Base-by-base conservation (phyloP, 2,329 filamentous ascomycete species). In the Calonectria henricotiae region DNA sequence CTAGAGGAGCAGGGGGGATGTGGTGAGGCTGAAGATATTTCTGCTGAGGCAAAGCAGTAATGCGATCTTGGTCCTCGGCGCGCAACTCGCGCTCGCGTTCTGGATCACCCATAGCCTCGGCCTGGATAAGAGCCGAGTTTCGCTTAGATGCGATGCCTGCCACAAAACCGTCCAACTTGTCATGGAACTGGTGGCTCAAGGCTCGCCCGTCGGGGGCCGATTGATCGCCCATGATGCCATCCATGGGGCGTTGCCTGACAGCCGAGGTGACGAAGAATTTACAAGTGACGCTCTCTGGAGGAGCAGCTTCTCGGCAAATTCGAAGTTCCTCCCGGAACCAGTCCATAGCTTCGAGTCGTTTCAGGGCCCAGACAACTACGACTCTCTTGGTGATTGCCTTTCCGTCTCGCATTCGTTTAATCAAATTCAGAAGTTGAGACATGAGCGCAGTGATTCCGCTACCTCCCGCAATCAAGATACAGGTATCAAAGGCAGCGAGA, bases 241-340 rank as follows among this genome's bases (percentile, higher is more conserved):
- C 80, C 83, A 77, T 78, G 55, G 79, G 72, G 25, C 82, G 79
- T 39, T 81, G 74, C 8, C 82, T 77, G 17, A 83, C 82, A 8
- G 94, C 89, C 1, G 92, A 90, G 0, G 96, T 98, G 74, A 98
- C 93, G 83, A 94, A 98, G 86, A 98, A 98, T 80, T 97, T 95
- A 85, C 95, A 98, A 27, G 93, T 94, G 9, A 98, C 93, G 35
- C 93, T 93, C 79, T 96, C 94, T 0, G 94, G 93, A 1, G 96
- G 96, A 11, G 96, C 95, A 61, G 91, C 92, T 82, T 98, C 94
- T 76, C 94, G 90, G 83, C 96, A 98, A 77, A 98, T 97, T 58
- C 95, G 90, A 69, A 98, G 87, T 81, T 98, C 96, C 83, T 98
- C 95, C 74, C 94, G 93, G 87, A 98, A 98, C 96, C 96, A 98